Base-by-base conservation (phyloP, 352 stramenopile species). In the Pythium guiyangense region DNA sequence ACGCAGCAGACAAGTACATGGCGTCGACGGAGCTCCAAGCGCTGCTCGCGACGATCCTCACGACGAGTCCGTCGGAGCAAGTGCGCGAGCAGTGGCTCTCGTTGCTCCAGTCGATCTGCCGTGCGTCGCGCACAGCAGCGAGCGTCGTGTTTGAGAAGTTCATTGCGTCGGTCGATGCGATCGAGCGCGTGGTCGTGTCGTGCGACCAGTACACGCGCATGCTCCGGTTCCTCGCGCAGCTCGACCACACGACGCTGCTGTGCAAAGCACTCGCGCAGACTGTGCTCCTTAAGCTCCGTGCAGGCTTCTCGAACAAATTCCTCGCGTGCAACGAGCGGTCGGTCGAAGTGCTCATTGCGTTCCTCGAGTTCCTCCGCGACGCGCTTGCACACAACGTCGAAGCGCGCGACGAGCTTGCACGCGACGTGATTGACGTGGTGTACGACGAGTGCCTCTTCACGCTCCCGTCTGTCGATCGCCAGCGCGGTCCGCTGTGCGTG, bases 391-490 rank as follows among this genome's bases (percentile, higher is more conserved):
- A 74, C 27, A 78, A 94, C 51, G 59, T 71, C 25, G 67, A 70
- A 37, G 65, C 88, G 10, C 69, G 79, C 45, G 62, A 69, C 22
- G 69, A 74, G 49, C 74, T 94, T 14, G 77, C 80, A 2, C 64
- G 62, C 8, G 71, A 87, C 20, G 78, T 94, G 40, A 74, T 93
- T 8, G 77, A 92, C 42, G 84, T 92, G 12, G 80, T 94, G 2
- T 94, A 91, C 51, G 84, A 94, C 37, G 76, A 92, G 47, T 90
- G 84, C 37, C 60, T 96, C 39, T 96, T 96, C 55, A 92, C 82
- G 20, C 58, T 92, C 6, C 84, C 84, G n/a, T 78, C 70, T 0
- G 73, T 74, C 57, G 75, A 88, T 59, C 74, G 72, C 14, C 77
- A 70, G 48, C 76, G 80, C 39, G 83, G 79, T 44, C 83, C 81